Percentiles rank a stretch among this genome's conserved stretches.
phyloP scores from a whole-genome alignment of 2,329 filamentous ascomycete genomes.

The Penicillium sp. region DNA sequence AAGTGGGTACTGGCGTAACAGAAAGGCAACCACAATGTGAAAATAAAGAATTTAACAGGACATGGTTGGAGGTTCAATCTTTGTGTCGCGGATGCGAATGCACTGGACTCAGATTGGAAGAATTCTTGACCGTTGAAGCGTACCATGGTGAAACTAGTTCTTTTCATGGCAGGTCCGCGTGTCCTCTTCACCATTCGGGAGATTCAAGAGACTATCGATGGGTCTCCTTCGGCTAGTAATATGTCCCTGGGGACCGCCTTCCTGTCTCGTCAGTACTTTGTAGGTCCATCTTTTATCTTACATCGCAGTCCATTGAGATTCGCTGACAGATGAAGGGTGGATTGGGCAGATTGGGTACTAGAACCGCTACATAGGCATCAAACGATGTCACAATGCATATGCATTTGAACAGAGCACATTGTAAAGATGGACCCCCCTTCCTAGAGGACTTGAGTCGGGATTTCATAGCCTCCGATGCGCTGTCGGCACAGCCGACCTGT shows the following conservation, averaged over 20 bases:
- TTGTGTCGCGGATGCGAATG: not conserved
- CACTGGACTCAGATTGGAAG: not conserved
- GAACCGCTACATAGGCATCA: not conserved
- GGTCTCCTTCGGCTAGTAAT: not conserved
- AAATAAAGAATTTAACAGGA: not conserved
- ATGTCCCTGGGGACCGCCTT: not conserved
- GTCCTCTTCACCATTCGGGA: not conserved
- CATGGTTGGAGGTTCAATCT: not conserved
- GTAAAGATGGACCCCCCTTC: not conserved
- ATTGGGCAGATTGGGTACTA: not conserved
- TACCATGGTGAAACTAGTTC: not conserved
- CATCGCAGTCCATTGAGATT: not conserved
- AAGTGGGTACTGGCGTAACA: not conserved
- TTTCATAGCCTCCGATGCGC: not conserved
- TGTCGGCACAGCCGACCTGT: not conserved
- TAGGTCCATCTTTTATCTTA: not conserved
- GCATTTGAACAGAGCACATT: too few relatives aligned
- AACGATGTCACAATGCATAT: constrained; percentile 5
- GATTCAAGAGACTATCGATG: not conserved
- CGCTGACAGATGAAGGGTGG: not conserved
- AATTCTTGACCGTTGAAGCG: not conserved
- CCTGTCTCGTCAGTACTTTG: not conserved
- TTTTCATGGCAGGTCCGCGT: not conserved
- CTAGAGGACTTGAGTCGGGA: not conserved
- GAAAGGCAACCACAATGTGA: not conserved